Evolutionary conservation across 768 basidiomycete species (phyloP).

Genomic region (Psilocybe subaeruginosa): DNA sequence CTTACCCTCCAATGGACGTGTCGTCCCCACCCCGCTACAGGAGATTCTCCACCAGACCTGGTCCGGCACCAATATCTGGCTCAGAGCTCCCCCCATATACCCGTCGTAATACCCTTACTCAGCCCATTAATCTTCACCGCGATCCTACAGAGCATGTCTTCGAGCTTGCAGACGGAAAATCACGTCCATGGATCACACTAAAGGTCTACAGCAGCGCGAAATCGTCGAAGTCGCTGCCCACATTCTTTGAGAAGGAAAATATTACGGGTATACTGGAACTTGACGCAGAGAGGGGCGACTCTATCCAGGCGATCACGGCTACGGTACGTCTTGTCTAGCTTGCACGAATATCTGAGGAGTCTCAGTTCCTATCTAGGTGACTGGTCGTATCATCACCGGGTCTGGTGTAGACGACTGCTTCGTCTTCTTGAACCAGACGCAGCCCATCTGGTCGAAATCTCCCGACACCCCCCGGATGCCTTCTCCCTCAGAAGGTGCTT

Average conservation of each 20-base stretch:
- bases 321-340: constrained; percentile 32
- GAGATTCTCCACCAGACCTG: constrained; percentile 51
- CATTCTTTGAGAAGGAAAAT: constrained; percentile 57
- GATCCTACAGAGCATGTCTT: constrained; percentile 54
- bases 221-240: constrained; percentile 52
- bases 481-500: constrained; percentile 42
- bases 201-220: constrained; percentile 54
- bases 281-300: constrained; percentile 52
- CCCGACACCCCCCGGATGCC: constrained; percentile 40
- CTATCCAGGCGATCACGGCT: constrained; percentile 50
- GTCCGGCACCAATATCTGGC: constrained; percentile 50
- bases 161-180: constrained; percentile 42
- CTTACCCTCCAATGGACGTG: constrained; percentile 42
- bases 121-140: constrained; percentile 37
- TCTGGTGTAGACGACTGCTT: constrained; percentile 43
- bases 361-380: constrained; percentile 35
- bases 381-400: constrained; percentile 55
- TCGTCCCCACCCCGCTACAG: constrained; percentile 53
- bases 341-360: neutral
- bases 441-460: constrained; percentile 53
- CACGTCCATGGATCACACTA: constrained; percentile 46
- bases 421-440: constrained; percentile 45
- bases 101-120: constrained; percentile 47
- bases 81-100: constrained; percentile 52
- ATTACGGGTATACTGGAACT: constrained; percentile 51